A percentile compares a stretch with the other conserved stretches of the same genome.
These are phyloP conservation scores for Oropetium thomaeum DNA, from an alignment of 176 grass and related monocot genomes.

Conservation along the genomic window DNA sequence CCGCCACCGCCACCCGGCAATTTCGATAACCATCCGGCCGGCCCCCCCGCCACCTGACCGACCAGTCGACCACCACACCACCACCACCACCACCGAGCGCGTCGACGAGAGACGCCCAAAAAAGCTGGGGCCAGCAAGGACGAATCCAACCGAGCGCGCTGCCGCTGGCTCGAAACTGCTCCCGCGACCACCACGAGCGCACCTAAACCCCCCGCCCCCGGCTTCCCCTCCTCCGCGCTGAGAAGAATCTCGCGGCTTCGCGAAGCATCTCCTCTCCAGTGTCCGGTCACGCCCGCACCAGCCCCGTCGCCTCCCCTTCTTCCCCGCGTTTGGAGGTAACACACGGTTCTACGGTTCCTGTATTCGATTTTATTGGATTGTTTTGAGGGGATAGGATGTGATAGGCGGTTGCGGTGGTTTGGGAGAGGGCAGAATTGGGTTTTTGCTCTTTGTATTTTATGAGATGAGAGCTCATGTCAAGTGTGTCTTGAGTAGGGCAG, in stretches of 20 bases:
- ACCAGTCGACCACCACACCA: constrained; percentile 26
- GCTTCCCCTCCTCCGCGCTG: background rate
- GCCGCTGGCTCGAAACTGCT: background rate
- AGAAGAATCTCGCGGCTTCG: constrained; percentile 32
- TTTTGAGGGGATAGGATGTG: constrained; percentile 5
- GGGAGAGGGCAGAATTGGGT: background rate
- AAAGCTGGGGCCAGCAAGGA: background rate
- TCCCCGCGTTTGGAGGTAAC: constrained; percentile 9
- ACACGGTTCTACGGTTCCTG: background rate
- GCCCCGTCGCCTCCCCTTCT: background rate
- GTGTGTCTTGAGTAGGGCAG: background rate
- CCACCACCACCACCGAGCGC: too few relatives aligned
- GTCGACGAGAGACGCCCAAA: background rate
- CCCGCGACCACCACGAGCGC: background rate
- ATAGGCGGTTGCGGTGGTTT: background rate
- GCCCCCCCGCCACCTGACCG: constrained; percentile 10
- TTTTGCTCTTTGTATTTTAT: background rate
- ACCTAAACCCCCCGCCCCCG: background rate
- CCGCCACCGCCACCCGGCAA: background rate
- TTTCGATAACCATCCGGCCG: background rate
- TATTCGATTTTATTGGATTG: background rate
- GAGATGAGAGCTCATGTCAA: background rate
- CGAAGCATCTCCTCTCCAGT: background rate
- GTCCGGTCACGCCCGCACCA: background rate
- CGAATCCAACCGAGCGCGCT: background rate